These are phyloP conservation scores for Fusarium zealandicum DNA, from an alignment of 2,329 filamentous ascomycete species.

Conservation along the genomic window DNA sequence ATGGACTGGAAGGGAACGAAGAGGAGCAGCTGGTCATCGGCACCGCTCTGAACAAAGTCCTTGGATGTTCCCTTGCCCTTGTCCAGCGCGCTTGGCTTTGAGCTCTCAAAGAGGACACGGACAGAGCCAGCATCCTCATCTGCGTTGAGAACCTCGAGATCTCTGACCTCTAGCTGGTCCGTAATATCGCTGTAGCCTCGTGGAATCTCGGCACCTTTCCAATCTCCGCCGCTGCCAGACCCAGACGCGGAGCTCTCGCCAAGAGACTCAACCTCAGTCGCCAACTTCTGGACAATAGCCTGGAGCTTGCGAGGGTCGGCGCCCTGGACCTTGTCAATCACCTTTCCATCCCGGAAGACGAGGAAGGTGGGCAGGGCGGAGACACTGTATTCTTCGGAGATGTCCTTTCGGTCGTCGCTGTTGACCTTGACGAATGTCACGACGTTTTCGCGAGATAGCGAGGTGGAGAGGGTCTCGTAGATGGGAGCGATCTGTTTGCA, in stretches of 20 bases:
- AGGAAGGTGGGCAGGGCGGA: conserved; percentile 90
- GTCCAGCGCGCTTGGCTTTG: conserved; percentile 69
- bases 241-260: conserved; percentile 53
- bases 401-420: conserved; percentile 76
- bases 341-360: conserved; percentile 76
- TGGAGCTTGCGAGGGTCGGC: conserved; percentile 76
- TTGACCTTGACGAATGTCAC: conserved; percentile 91
- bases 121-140: conserved; percentile 79
- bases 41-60: conserved; percentile 96
- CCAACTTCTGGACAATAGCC: conserved; percentile 74
- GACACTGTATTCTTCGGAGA: conserved; percentile 77
- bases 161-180: conserved; percentile 77
- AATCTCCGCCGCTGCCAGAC: conserved; percentile 56
- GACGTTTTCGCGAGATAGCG: conserved; percentile 73
- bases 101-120: conserved; percentile 73
- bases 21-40: conserved; percentile 94
- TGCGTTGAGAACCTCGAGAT: conserved; percentile 86
- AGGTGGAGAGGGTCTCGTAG: conserved; percentile 77
- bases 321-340: conserved; percentile 74
- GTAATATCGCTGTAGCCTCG: conserved; percentile 86
- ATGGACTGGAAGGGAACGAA: conserved; percentile 89
- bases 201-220: conserved; percentile 78
- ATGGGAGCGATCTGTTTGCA: conserved; percentile 85
- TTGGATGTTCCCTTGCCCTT: conserved; percentile 61
- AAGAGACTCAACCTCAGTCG: conserved; percentile 68